Conservation (phyloP, 2,329 filamentous ascomycete genomes). For the Pseudopyrenochaeta lycopersici region DNA sequence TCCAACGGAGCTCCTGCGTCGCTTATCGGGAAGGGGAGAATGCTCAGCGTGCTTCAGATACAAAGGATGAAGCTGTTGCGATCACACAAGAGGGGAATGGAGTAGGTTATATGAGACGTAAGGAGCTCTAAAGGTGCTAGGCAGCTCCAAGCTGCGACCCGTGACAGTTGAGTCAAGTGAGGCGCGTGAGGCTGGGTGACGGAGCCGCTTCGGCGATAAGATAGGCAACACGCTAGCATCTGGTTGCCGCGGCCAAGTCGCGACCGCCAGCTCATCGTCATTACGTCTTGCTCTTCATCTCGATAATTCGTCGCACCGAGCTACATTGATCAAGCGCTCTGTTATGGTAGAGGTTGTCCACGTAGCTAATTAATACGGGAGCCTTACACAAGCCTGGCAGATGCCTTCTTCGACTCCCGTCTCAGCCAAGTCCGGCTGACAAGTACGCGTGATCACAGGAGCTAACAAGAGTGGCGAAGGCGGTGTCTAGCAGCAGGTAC, state of each 20-base stretch:
- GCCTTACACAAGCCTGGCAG: neutral
- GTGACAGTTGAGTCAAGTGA: constrained; percentile 34
- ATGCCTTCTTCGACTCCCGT: neutral
- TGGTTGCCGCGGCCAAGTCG: neutral
- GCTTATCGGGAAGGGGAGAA: constrained; percentile 17
- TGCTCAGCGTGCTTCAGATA: neutral
- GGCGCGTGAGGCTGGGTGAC: constrained; percentile 42
- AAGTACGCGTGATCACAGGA: constrained; percentile 12
- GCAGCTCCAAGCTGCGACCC: constrained; percentile 34
- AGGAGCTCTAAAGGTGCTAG: constrained; percentile 17
- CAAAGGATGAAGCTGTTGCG: constrained; percentile 18
- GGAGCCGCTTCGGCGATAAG: constrained; percentile 35
- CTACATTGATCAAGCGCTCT: neutral
- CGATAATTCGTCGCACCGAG: neutral
- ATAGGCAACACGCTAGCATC: constrained; percentile 16
- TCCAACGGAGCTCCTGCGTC: constrained; percentile 1
- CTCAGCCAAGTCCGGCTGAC: constrained; percentile 12
- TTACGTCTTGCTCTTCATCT: too few species aligned
- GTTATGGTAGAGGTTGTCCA: neutral
- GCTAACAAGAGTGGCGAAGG: neutral
- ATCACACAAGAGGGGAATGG: constrained; percentile 7
- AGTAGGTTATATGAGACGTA: constrained; percentile 6
- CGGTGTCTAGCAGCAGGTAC: constrained; percentile 1
- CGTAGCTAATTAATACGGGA: neutral
- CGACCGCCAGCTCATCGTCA: neutral